phyloP scores from a whole-genome alignment of 1,284 basidiomycete species.

The Cutaneotrichosporon arboriforme region DNA sequence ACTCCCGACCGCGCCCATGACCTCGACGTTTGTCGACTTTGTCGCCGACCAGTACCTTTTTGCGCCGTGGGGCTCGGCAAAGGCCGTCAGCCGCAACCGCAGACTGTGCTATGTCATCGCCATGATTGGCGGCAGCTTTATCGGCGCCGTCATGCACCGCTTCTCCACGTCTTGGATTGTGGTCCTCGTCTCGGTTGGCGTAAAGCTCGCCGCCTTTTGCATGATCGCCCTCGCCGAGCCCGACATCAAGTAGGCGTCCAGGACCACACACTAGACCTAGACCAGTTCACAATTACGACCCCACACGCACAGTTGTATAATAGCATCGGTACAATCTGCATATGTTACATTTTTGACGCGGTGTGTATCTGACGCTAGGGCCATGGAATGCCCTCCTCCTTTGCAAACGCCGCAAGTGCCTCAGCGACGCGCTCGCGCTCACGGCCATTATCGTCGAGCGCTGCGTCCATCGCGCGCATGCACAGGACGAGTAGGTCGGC shows the following conservation, averaged over 20 bases:
- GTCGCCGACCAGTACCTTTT: slow-evolving; percentile 42
- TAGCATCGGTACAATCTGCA: no score
- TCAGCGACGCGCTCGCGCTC: slow-evolving; percentile 5
- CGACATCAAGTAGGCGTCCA: background rate
- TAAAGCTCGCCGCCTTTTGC: slow-evolving; percentile 29
- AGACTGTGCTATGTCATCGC: slow-evolving; percentile 32
- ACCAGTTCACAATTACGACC: no score
- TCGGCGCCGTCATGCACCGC: slow-evolving; percentile 38
- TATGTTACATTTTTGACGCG: no score
- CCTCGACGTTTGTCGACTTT: slow-evolving; percentile 43
- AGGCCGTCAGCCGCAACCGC: slow-evolving; percentile 35
- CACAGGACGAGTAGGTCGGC: slow-evolving; percentile 23
- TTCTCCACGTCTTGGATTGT: slow-evolving; percentile 35
- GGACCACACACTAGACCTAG: no score
- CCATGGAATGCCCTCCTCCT: slow-evolving; percentile 6
- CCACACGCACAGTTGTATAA: no score
- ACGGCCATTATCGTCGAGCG: slow-evolving; percentile 14
- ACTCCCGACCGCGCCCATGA: slow-evolving; percentile 42
- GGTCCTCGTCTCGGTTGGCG: slow-evolving; percentile 27
- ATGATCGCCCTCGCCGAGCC: slow-evolving; percentile 16
- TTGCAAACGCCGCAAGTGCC: slow-evolving; percentile 7
- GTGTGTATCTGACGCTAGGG: no score
- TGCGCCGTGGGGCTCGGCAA: slow-evolving; percentile 18
- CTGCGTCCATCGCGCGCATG: slow-evolving; percentile 17
- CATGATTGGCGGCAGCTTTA: slow-evolving; percentile 39